A percentile compares a stretch with the other conserved stretches of the same genome.
These are phyloP conservation scores for Lasiosphaeria ovina DNA, from an alignment of 495 filamentous ascomycete genomes.

Conservation along the genomic window DNA sequence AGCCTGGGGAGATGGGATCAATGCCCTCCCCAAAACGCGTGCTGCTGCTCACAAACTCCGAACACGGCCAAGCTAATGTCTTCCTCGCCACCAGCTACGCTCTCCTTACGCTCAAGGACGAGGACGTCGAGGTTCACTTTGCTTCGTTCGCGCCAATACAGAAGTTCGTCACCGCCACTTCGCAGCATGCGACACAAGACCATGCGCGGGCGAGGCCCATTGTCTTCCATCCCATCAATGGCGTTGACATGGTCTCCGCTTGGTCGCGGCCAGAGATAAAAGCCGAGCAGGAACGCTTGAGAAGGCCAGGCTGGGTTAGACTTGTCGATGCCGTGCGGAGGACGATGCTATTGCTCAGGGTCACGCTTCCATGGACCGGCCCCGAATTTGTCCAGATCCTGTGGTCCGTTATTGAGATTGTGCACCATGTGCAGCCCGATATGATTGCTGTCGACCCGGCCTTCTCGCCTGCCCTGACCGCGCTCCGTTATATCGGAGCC, in stretches of 20 bases:
- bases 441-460: constrained; percentile 51
- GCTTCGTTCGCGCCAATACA: constrained; percentile 48
- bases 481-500: constrained; percentile 35
- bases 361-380: constrained; percentile 42
- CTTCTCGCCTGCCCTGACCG: constrained; percentile 50
- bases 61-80: constrained; percentile 56
- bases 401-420: constrained; percentile 42
- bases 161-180: constrained; percentile 19
- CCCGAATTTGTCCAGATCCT: constrained; percentile 51
- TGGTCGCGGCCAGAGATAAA: constrained; percentile 33
- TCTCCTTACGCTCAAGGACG: constrained; percentile 36
- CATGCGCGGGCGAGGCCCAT: constrained; percentile 25
- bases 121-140: constrained; percentile 50
- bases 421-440: constrained; percentile 39
- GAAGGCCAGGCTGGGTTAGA: not conserved
- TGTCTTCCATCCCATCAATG: constrained; percentile 40
- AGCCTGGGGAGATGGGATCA: constrained; percentile 20
- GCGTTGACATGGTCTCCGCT: constrained; percentile 39
- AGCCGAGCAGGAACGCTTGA: constrained; percentile 12
- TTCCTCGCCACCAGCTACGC: constrained; percentile 53
- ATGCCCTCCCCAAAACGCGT: constrained; percentile 24
- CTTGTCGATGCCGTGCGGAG: constrained; percentile 21
- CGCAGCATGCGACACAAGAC: constrained; percentile 27
- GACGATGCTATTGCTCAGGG: constrained; percentile 24
- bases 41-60: constrained; percentile 55